Evolutionary conservation across 2,329 filamentous ascomycete genomes (phyloP), one percentile per base, ranked within the genome.

Genomic region (Penicillium sp.): DNA sequence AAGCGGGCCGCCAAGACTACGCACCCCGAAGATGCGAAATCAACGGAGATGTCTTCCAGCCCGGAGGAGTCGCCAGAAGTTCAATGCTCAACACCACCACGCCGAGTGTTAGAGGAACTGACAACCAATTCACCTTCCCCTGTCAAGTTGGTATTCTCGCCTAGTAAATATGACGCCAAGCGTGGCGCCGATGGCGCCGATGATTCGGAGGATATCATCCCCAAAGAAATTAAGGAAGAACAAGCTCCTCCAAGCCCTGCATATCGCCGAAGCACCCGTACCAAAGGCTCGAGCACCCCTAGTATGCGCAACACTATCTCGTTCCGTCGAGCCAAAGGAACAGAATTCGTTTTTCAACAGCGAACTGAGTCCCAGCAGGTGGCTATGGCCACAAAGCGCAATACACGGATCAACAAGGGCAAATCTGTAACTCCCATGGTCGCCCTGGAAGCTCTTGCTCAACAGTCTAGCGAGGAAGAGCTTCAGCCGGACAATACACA

Each of bases 271-370:
- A 77, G 75, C 61, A 70, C 69, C 45, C 69, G 76, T 50, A 61
- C 48, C 64, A 66, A 69, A 66, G 57, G 57, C 60, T 39, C 58
- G 7, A 60, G 64, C 26, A 59, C 58, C 18, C 65, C 69, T 16
- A 58, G 62, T 14, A 61, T 72, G 38, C 74, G 73, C 50, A 75
- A 72, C 46, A 70, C 69, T 7, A 74, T 78, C 47, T 69, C 76
- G 5, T 69, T 78, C 20, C 76, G 76, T 48, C 74, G 76, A 13
- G 69, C 76, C 4, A 77, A 74, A 47, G 76, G 76, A 5, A 77
- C 69, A 6, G 77, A 79, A 49, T 78, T 79, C 50, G 66, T 79
- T 29, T 78, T 78, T 52, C 65, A 72, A 26, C 69, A 77, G 46
- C 68, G 69, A 11, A 74, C 75, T 2, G 75, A 78, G 47, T 66